Evolutionary conservation across 495 filamentous ascomycete genomes (phyloP), one percentile per base, ranked within the genome.

Genomic region (Darksidea phi): DNA sequence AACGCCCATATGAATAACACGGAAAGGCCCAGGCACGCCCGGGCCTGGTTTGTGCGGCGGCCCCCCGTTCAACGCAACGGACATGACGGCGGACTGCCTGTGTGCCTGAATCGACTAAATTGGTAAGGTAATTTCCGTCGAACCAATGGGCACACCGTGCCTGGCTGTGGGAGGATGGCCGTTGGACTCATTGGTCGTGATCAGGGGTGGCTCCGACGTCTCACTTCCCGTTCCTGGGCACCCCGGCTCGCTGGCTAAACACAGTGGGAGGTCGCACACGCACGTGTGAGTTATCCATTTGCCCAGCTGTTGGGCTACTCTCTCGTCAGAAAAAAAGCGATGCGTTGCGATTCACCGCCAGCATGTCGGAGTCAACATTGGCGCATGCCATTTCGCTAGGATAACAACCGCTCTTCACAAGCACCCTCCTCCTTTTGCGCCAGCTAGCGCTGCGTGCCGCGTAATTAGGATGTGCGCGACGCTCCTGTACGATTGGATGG

Each of bases 261-360:
- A 37, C 45, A 38, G 38, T n/a, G 45, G n/a, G n/a, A n/a, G n/a
- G 54, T 48, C 6, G 8, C 12, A 48, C 54, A 2, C 3, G 57
- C 57, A 59, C 57, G 57, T 59, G 57, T 59, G 32, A 15, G 57
- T 34, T 12, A 45, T 28, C 57, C 28, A 59, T 52, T 59, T 59
- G 57, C 36, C 28, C 47, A 2, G 1, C 18, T 26, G 2, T 8
- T n/a, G 46, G n/a, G 17, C n/a, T n/a, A n/a, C n/a, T n/a, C n/a
- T n/a, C 2, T 6, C 18, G 13, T 6, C 7, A 24, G 34, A 25
- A 11, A 26, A 3, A 37, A 37, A 2, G 38, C 18, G 13, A 8
- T 28, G 11, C 10, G 6, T 54, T 15, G 23, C 49, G 13, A 34
- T 26, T 15, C 49, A 52, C 13, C 49, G 23, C 20, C 26, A 52